Conservation (phyloP, 163 green algal species). For the Scenedesmus sp. region DNA sequence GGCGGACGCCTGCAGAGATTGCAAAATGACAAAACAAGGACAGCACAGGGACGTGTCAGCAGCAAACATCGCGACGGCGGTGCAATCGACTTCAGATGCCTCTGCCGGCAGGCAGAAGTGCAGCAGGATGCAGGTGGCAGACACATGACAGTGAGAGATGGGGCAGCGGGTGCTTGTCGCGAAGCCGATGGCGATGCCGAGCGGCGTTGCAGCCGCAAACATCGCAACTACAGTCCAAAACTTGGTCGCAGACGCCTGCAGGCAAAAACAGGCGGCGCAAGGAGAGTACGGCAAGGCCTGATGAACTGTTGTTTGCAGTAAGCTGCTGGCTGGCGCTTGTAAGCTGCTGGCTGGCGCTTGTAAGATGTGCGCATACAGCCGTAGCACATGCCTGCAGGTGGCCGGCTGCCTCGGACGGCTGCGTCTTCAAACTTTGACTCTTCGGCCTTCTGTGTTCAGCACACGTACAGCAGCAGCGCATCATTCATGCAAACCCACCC, state of each 20-base stretch:
- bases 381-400: background rate
- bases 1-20: constrained; percentile 36
- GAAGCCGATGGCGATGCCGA: constrained; percentile 82
- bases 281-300: background rate
- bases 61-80: too few relatives aligned
- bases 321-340: too few relatives aligned
- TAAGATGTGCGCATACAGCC: background rate
- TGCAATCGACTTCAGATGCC: too few relatives aligned
- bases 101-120: background rate
- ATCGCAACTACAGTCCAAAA: constrained; percentile 79
- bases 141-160: too few relatives aligned
- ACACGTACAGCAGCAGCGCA: background rate
- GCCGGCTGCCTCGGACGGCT: background rate
- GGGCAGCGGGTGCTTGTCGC: constrained; percentile 58
- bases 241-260: constrained; percentile 9
- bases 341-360: background rate
- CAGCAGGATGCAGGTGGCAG: too few relatives aligned
- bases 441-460: too few relatives aligned
- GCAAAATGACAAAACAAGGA: too few relatives aligned
- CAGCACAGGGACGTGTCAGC: too few relatives aligned
- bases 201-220: constrained; percentile 82
- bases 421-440: background rate
- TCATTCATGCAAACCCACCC: background rate
- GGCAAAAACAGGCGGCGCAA: background rate
- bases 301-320: too few relatives aligned